Evolutionary conservation across 1,284 basidiomycete species (phyloP), one percentile per base, ranked within the genome.

Genomic region (Trichosporon sp.): DNA sequence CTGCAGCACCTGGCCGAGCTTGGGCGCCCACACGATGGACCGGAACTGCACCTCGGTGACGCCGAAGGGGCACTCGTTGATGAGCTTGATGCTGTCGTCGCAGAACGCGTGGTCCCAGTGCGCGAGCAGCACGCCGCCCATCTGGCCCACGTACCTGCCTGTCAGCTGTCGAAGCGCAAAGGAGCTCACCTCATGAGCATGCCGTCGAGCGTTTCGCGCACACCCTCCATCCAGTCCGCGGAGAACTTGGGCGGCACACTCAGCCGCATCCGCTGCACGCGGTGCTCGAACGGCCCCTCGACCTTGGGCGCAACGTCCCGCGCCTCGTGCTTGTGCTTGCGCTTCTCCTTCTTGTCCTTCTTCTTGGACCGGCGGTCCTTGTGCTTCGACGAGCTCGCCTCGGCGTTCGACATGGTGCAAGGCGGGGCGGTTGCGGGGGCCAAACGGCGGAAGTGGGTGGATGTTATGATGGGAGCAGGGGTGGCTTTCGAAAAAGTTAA

Each of bases 111-210:
- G 85, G 73, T 92, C 89, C 68, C 90, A 90, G 81, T 98, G 93
- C 0, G 93, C 89, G 64, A 98, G 87, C 25, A 98, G 88, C 2
- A 99, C 93, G 70, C 94, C 95, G 67, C 88, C 86, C 62, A 98
- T 86, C 25, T 92, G 89, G 25, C 92, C 91, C 62, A 96, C 89
- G 83, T 98, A 96, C 83, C 95, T 98, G 70, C 0, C 8, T 13
- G 56, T 65, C 35, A 69, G 62, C 62, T 27, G n/a, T 42, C 8
- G 34, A 23, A 21, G 21, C 34, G 29, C 62, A 31, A n/a, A 56
- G 38, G 47, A 83, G n/a, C 89, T 79, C 78, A 94, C 94, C 92
- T 88, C 94, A 97, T 96, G 27, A 96, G 85, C 90, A 95, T 91
- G 11, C 91, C 92, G 80, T 97, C 93, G 31, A 98, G 84, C 87